Base-by-base conservation (phyloP, 1,139 yeast genomes). In the Nadsonia starkeyi-henricii region DNA sequence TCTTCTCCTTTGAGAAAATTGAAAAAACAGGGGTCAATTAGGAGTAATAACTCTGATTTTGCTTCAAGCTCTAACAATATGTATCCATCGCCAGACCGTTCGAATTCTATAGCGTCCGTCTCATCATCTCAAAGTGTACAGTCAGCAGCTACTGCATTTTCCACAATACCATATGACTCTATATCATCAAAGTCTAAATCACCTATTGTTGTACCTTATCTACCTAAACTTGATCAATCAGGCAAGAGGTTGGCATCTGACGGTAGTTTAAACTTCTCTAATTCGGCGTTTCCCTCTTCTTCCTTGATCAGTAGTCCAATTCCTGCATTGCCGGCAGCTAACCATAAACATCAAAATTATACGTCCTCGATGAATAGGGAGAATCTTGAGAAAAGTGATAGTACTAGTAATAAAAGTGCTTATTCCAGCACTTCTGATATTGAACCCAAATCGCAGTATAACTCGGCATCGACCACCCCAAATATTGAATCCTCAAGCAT, bases 131-230 rank as follows among this genome's bases (percentile, higher is more conserved):
- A n/a, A 33, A 33, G 39, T 33, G 39, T 33, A 5, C 17, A 12
- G 15, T 33, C 39, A 9, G 15, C 39, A n/a, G 39, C 39, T 12
- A 33, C 39, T 13, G 44, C 46, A 3, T 46, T 52, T 30, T 49
- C 55, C 18, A 47, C 57, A 12, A 47, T 56, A 36, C 60, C 62
- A 3, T 59, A 59, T 46, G 61, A 57, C 21, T 52, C 58, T 36
- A 57, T 57, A n/a, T 50, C 56, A 13, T 42, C 59, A 7, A 53
- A 51, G 41, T 51, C 58, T 15, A 57, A 57, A 43, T 49, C 56
- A 3, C 62, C 62, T n/a, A 56, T 58, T 19, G 53, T 54, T 12
- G 62, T 59, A 21, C 51, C 57, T 41, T 54, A 58, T 45, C 48
- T 59, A 19, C 61, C 61, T 2, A 59, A 55, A 1, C 51, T 48